These are phyloP conservation scores for Sphaerulina vaccinii DNA, from an alignment of 2,329 filamentous ascomycete genomes.

Conservation along the genomic window DNA sequence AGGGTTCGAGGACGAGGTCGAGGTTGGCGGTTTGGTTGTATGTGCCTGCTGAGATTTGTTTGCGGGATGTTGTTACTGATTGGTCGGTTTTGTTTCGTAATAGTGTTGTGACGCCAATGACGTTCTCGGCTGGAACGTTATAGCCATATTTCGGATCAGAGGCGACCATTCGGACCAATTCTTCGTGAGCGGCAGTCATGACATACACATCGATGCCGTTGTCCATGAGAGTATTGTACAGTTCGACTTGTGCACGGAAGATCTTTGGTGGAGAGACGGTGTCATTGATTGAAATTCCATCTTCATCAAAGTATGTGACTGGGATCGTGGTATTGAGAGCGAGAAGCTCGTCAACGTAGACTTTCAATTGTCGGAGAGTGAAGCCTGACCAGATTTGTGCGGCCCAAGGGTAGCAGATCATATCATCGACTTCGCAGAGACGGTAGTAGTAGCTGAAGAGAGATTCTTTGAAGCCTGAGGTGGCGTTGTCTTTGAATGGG, in stretches of 20 bases:
- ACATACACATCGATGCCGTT: slow-evolving; percentile 49
- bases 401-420: slow-evolving; percentile 47
- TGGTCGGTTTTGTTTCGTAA: slow-evolving; percentile 37
- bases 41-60: slow-evolving; percentile 41
- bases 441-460: slow-evolving; percentile 50
- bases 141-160: slow-evolving; percentile 48
- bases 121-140: slow-evolving; percentile 47
- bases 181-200: slow-evolving; percentile 45
- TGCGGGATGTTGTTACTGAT: slow-evolving; percentile 40
- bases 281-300: slow-evolving; percentile 29
- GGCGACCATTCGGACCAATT: slow-evolving; percentile 50
- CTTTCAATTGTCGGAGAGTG: slow-evolving; percentile 48
- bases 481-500: slow-evolving; percentile 42
- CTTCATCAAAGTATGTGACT: slow-evolving; percentile 41
- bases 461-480: slow-evolving; percentile 41
- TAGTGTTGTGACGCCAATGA: slow-evolving; percentile 46
- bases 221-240: slow-evolving; percentile 46
- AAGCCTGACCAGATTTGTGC: slow-evolving; percentile 46
- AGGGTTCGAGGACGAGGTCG: slow-evolving; percentile 43
- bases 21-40: slow-evolving; percentile 43
- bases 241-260: slow-evolving; percentile 45
- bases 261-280: slow-evolving; percentile 40
- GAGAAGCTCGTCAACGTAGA: slow-evolving; percentile 51
- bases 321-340: slow-evolving; percentile 42
- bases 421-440: slow-evolving; percentile 45